Base-by-base conservation (phyloP, 768 basidiomycete genomes). In the Leccinum subtestaceum region DNA sequence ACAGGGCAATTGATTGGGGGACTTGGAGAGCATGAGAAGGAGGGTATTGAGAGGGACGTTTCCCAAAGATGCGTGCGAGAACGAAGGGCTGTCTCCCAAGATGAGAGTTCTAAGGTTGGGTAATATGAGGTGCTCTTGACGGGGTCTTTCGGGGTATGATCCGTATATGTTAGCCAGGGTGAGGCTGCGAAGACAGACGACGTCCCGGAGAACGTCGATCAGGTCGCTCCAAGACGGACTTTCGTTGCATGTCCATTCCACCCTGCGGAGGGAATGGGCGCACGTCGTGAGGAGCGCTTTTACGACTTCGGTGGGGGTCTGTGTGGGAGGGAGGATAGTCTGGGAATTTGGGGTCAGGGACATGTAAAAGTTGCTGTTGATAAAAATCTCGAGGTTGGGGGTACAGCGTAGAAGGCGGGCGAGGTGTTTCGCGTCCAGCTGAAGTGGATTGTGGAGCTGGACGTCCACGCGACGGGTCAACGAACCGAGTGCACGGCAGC, bases 241-340 rank as follows among this genome's bases (percentile, higher is more conserved):
- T 60, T 81, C 80, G 9, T 77, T 76, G 21, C 76, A 73, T 8
- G 70, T 75, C 79, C 80, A 81, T 60, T 81, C 80, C 1, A 80
- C 52, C 27, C 80, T 73, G 47, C 72, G 74, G 12, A 81, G 69
- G n/a, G 75, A 74, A 29, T 63, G 60, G 3, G 71, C 65, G 29
- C 74, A 76, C 10, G 73, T 65, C 2, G 56, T 51, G 10, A 74
- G 63, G 23, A 81, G 64, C 0, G 73, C 72, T 36, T 67, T 64
- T 15, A 79, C 65, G 21, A 80, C 70, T 25, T 74, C 69, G 1
- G 63, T 53, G 9, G 74, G 72, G 0, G 74, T 75, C 48, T 67
- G 69, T 17, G 54, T 54, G 11, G 64, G 60, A 4, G 68, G 68
- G 19, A 65, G 61, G 36, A 67, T 63, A 15, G 64, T 48, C 21